Conservation (phyloP, 768 basidiomycete genomes). For the Xerocomus brunneocitrinus region DNA sequence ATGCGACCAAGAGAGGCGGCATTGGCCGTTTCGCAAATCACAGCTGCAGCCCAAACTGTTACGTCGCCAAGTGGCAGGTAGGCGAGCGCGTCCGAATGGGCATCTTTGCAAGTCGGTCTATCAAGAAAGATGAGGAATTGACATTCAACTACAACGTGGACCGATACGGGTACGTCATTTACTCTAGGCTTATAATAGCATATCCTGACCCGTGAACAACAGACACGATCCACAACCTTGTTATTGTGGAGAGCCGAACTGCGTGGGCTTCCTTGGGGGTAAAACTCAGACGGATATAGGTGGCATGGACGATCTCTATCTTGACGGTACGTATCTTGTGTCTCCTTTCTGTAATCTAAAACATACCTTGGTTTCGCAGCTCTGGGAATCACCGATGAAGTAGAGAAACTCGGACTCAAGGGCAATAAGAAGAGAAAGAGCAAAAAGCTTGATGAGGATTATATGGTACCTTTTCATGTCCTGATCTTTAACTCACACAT, state of each 20-base stretch:
- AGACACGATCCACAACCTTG: slow-evolving; percentile 94
- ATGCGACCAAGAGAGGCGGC: slow-evolving; percentile 95
- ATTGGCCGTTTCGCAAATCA: slow-evolving; percentile 98
- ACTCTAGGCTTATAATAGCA: neutral
- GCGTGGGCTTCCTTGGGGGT: slow-evolving; percentile 93
- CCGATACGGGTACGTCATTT: slow-evolving; percentile 80
- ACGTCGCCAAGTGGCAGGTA: slow-evolving; percentile 97
- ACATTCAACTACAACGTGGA: slow-evolving; percentile 99
- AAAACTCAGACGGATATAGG: slow-evolving; percentile 97
- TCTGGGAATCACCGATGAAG: slow-evolving; percentile 90
- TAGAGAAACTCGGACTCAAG: slow-evolving; percentile 76
- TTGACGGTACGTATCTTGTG: slow-evolving; percentile 59
- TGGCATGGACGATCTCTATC: slow-evolving; percentile 90
- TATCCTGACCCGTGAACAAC: neutral
- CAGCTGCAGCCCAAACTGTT: slow-evolving; percentile 96
- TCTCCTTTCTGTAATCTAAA: neutral
- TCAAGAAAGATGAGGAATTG: slow-evolving; percentile 79
- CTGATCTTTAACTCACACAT: neutral
- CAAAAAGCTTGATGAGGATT: slow-evolving; percentile 93
- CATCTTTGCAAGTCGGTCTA: slow-evolving; percentile 85
- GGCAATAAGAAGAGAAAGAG: slow-evolving; percentile 86
- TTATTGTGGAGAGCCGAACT: slow-evolving; percentile 93
- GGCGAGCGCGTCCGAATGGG: slow-evolving; percentile 91
- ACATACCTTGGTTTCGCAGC: slow-evolving; percentile 41
- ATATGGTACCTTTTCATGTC: slow-evolving; percentile 49